Percentiles rank a stretch among this genome's conserved stretches.
These are phyloP conservation scores for Suillus weaverae DNA, from an alignment of 768 basidiomycete species.

Conservation along the genomic window DNA sequence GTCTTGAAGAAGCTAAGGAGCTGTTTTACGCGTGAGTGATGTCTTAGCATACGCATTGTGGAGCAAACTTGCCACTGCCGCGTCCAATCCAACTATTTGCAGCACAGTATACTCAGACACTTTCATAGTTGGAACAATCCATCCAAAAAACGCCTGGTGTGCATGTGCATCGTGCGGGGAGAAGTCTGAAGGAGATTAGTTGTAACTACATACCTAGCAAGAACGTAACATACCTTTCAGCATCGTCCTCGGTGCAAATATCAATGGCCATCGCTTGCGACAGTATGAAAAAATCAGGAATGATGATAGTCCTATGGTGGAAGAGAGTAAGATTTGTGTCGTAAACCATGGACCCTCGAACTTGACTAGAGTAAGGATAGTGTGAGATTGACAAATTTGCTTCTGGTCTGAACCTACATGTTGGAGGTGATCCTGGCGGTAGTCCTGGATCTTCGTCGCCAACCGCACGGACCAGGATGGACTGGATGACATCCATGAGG, in stretches of 20 bases:
- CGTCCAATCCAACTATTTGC: slow-evolving; percentile 95
- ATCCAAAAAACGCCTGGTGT: slow-evolving; percentile 87
- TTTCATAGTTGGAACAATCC: slow-evolving; percentile 90
- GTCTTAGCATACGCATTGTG: background rate
- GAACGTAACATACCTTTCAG: slow-evolving; percentile 69
- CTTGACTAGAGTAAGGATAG: slow-evolving; percentile 46
- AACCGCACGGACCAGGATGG: slow-evolving; percentile 21
- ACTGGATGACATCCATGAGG: slow-evolving; percentile 16
- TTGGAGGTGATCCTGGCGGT: slow-evolving; percentile 67
- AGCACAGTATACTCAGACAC: slow-evolving; percentile 92
- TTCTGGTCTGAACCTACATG: slow-evolving; percentile 41
- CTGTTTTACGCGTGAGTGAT: slow-evolving; percentile 39
- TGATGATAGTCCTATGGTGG: slow-evolving; percentile 71
- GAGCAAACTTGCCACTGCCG: slow-evolving; percentile 75
- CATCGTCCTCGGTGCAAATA: slow-evolving; percentile 92
- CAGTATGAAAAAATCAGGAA: slow-evolving; percentile 90
- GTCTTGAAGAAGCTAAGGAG: slow-evolving; percentile 95
- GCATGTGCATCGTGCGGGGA: slow-evolving; percentile 92
- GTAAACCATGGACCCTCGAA: slow-evolving; percentile 96
- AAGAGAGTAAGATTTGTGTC: slow-evolving; percentile 82
- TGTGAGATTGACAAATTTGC: slow-evolving; percentile 4
- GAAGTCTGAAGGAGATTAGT: slow-evolving; percentile 58
- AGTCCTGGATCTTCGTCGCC: slow-evolving; percentile 42
- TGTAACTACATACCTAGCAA: background rate
- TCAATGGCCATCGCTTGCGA: slow-evolving; percentile 82